Evolutionary conservation across 345 rosid genomes (phyloP).

Genomic region (Aquilaria sinensis): DNA sequence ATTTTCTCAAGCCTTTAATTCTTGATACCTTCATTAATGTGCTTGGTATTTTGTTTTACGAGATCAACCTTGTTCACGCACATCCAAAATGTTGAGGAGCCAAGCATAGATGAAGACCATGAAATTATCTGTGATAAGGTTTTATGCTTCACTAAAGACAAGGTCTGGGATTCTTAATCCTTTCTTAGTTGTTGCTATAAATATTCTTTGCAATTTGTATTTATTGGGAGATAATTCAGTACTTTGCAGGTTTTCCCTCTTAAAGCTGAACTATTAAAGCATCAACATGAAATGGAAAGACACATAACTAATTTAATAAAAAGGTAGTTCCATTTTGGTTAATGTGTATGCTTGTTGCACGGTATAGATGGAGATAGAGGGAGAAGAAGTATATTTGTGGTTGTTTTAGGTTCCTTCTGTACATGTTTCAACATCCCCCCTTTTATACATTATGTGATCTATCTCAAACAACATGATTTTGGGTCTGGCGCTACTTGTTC

Average conservation of each 20-base stretch:
- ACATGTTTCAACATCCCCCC: too few species aligned
- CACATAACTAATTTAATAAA: constrained; percentile 88
- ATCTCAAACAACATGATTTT: too few species aligned
- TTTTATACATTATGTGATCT: too few species aligned
- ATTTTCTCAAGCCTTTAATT: too few species aligned
- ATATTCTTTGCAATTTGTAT: constrained; percentile 3
- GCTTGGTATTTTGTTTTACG: too few species aligned
- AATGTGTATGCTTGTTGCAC: too few species aligned
- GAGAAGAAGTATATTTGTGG: too few species aligned
- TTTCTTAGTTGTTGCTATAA: neutral
- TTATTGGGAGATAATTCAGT: constrained; percentile 5
- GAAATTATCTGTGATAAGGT: constrained; percentile 83
- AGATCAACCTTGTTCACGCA: constrained; percentile 69
- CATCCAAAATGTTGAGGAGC: constrained; percentile 68
- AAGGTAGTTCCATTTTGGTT: constrained; percentile 33
- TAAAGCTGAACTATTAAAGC: constrained; percentile 84
- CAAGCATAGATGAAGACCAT: constrained; percentile 33
- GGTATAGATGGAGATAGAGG: too few species aligned
- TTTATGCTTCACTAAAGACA: constrained; percentile 75
- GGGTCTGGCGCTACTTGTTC: too few species aligned
- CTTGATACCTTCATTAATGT: too few species aligned
- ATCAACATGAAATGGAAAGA: constrained; percentile 94
- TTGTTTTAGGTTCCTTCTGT: too few species aligned
- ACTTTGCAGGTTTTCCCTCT: constrained; percentile 75
- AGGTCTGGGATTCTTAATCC: constrained; percentile 37